phyloP scores from a whole-genome alignment of 208 protist genomes.

The Endotrypanum monterogeii region DNA sequence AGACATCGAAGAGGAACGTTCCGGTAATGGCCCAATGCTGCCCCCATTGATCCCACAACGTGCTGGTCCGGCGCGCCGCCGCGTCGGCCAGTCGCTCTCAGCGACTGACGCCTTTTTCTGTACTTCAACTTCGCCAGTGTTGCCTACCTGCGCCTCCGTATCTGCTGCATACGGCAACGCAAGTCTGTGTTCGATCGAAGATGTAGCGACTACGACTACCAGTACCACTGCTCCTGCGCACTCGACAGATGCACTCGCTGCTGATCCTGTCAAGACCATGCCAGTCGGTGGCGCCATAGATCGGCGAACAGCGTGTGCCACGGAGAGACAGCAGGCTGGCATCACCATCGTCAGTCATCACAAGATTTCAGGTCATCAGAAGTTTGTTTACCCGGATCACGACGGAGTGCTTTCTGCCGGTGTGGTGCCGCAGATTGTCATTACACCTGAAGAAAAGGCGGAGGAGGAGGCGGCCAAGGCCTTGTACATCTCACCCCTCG shows the following conservation, averaged over 20 bases:
- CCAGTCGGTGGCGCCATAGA: background rate
- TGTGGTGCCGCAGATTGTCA: conserved; percentile 73
- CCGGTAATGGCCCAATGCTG: conserved; percentile 56
- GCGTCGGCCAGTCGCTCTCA: conserved; percentile 2
- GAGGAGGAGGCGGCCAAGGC: conserved; percentile 41
- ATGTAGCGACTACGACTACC: background rate
- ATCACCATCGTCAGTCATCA: conserved; percentile 88
- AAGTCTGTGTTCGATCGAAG: background rate
- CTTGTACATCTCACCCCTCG: conserved; percentile 60
- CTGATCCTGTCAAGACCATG: background rate
- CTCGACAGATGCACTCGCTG: background rate
- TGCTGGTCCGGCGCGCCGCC: conserved; percentile 16
- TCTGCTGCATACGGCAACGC: background rate
- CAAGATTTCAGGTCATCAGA: conserved; percentile 65
- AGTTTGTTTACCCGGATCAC: conserved; percentile 86
- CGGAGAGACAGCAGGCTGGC: conserved; percentile 21
- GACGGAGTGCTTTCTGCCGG: conserved; percentile 86
- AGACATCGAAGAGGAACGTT: conserved; percentile 67
- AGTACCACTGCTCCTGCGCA: background rate
- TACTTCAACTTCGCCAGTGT: background rate
- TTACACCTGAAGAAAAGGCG: conserved; percentile 63
- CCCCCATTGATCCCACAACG: conserved; percentile 47
- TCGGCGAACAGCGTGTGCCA: background rate
- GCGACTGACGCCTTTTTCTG: conserved; percentile 14
- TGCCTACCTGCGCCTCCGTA: background rate